Evolutionary conservation across 192 early-diverging fungal genomes (phyloP), one percentile per base, ranked within the genome.

Genomic region (Chytriomyces confervae): DNA sequence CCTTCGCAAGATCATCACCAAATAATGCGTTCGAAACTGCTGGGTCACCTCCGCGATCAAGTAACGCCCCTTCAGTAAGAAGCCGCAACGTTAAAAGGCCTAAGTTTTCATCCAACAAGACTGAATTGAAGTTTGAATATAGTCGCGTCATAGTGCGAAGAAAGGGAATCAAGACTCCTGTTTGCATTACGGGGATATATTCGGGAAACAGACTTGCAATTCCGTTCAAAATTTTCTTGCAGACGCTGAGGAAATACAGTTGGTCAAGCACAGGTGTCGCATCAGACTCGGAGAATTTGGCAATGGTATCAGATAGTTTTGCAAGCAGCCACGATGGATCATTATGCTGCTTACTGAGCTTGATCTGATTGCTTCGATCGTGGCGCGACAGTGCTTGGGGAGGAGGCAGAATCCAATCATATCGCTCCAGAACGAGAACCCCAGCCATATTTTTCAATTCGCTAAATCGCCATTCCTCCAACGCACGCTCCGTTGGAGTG

Each of bases 401-500:
- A 36, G 36, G 36, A 36, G 36, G 36, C 36, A 65, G 10, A 10
- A 75, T 9, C 57, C 62, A 45, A 13, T 75, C 72, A 63, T 63
- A 75, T n/a, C 46, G 46, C 45, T 75, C 72, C 13, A 62, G 44
- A 7, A 45, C 10, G 8, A 63, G 8, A 20, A 75, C 8, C n/a
- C 61, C 23, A 20, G 46, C 36, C 20, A 11, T 63, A 20, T 75
- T 75, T 46, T 75, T 75, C 29, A 75, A 13, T 29, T 75, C 72
- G 18, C 10, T 20, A 46, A 75, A 75, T n/a, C 72, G 16, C 72
- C 72, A 75, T 47, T 75, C 72, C 29, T 75, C 72, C 9, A 75
- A 20, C 9, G 20, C 20, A 11, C 13, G 11, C 50, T 75, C 72
- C 9, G 72, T 63, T 13, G 72, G 72, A 63, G 46, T 23, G 8